These are phyloP conservation scores for Lenwebbia sp. DNA, from an alignment of 345 rosid species.

Conservation along the genomic window DNA sequence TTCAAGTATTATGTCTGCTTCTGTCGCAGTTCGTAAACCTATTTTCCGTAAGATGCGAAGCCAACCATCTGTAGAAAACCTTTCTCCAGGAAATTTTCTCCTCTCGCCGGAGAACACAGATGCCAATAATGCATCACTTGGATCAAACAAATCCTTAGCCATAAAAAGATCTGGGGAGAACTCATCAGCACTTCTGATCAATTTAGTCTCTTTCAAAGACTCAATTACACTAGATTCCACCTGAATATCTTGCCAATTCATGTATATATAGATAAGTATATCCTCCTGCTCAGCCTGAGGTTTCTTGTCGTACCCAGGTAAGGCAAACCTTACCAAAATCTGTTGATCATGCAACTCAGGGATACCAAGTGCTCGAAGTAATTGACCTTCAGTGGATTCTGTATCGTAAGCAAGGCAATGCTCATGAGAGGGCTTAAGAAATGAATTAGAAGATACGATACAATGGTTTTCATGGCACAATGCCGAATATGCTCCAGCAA, in stretches of 20 bases:
- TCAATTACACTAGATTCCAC: slow-evolving; percentile 60
- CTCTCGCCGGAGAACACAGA: slow-evolving; percentile 83
- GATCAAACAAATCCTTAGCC: slow-evolving; percentile 88
- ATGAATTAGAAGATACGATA: slow-evolving; percentile 66
- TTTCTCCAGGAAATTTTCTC: slow-evolving; percentile 88
- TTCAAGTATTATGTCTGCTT: slow-evolving; percentile 79
- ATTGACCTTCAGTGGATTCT: slow-evolving; percentile 50
- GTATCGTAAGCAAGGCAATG: slow-evolving; percentile 55
- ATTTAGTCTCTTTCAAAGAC: slow-evolving; percentile 69
- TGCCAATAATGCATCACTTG: slow-evolving; percentile 64
- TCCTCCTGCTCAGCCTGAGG: slow-evolving; percentile 68
- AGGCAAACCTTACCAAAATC: slow-evolving; percentile 75
- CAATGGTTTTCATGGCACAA: slow-evolving; percentile 55
- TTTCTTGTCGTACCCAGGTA: slow-evolving; percentile 67
- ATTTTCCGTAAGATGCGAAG: slow-evolving; percentile 70
- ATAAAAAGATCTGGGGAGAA: slow-evolving; percentile 44
- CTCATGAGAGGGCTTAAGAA: slow-evolving; percentile 67
- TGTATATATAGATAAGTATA: slow-evolving; percentile 51
- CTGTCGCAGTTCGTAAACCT: slow-evolving; percentile 64
- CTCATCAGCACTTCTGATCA: slow-evolving; percentile 72
- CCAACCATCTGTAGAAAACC: slow-evolving; percentile 76
- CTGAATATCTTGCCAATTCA: slow-evolving; percentile 71
- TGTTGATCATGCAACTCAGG: slow-evolving; percentile 72
- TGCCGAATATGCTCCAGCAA: slow-evolving; percentile 47
- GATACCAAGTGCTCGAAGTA: slow-evolving; percentile 75